Evolutionary conservation across 768 basidiomycete species (phyloP).

Genomic region (Auricularia sp.): DNA sequence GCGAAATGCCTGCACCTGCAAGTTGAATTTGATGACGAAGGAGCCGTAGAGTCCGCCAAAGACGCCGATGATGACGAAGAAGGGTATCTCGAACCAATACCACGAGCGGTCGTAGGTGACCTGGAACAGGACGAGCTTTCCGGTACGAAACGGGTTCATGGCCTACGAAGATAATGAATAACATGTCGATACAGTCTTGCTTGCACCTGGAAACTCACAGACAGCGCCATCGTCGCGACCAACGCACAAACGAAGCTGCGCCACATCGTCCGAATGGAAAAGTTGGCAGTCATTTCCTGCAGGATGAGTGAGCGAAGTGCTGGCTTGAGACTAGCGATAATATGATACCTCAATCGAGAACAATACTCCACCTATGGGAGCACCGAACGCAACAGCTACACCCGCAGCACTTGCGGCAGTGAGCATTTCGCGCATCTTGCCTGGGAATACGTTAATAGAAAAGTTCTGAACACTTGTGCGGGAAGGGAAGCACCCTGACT

Average conservation of each 20-base stretch:
- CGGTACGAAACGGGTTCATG: conserved; percentile 97
- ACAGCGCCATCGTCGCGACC: conserved; percentile 90
- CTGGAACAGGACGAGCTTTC: conserved; percentile 95
- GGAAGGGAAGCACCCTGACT: conserved; percentile 63
- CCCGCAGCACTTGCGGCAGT: conserved; percentile 96
- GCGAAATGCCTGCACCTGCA: conserved; percentile 90
- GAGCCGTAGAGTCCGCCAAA: conserved; percentile 98
- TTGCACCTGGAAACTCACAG: conserved; percentile 44
- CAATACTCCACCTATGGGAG: conserved; percentile 93
- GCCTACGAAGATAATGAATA: conserved; percentile 38
- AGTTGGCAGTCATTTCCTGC: conserved; percentile 97
- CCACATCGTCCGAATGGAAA: conserved; percentile 99
- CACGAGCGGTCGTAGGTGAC: conserved; percentile 96
- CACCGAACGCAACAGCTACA: conserved; percentile 96
- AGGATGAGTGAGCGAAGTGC: conserved; percentile 1
- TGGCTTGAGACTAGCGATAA: not conserved
- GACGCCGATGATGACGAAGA: conserved; percentile 88
- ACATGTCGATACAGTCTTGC: conserved; percentile 2
- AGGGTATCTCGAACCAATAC: conserved; percentile 98
- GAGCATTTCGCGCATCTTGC: conserved; percentile 69
- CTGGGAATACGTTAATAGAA: conserved; percentile 14
- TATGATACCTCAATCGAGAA: conserved; percentile 87
- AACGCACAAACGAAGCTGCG: conserved; percentile 94
- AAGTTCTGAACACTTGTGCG: conserved; percentile 47
- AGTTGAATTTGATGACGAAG: conserved; percentile 92